phyloP scores from a whole-genome alignment of 1,284 basidiomycete species.

The Ustilago hordei region DNA sequence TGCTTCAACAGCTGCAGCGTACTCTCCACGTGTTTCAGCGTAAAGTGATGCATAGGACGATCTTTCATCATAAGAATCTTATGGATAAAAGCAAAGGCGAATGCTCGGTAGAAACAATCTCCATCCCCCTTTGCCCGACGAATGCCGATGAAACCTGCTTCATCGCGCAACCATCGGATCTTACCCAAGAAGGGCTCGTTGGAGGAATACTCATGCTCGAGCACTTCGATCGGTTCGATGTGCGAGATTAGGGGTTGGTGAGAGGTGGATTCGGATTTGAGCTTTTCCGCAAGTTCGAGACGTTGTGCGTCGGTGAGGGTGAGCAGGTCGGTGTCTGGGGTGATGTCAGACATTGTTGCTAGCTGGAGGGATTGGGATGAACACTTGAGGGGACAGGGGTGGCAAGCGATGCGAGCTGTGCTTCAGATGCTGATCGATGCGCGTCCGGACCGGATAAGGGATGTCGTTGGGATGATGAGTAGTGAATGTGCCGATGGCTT shows the following conservation, averaged over 20 bases:
- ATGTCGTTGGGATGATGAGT: neutral
- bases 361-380: neutral
- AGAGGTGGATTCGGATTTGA: conserved; percentile 37
- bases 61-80: conserved; percentile 54
- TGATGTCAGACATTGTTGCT: conserved; percentile 42
- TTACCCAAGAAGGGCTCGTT: conserved; percentile 51
- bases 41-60: conserved; percentile 51
- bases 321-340: conserved; percentile 39
- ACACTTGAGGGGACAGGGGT: no score
- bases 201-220: conserved; percentile 48
- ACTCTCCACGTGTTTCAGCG: conserved; percentile 55
- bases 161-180: conserved; percentile 54
- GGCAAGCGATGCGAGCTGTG: no score
- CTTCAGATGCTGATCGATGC: neutral
- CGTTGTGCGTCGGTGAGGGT: conserved; percentile 51
- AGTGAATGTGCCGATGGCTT: neutral
- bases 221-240: conserved; percentile 50
- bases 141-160: conserved; percentile 53
- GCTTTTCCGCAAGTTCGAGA: conserved; percentile 51
- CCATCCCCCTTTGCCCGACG: conserved; percentile 61
- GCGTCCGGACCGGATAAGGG: neutral
- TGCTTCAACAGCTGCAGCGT: conserved; percentile 55
- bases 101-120: conserved; percentile 66
- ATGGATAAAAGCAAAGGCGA: conserved; percentile 60
- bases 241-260: conserved; percentile 47